Conservation (phyloP, 2,329 filamentous ascomycete species). For the Colletotrichum cordylinicola region DNA sequence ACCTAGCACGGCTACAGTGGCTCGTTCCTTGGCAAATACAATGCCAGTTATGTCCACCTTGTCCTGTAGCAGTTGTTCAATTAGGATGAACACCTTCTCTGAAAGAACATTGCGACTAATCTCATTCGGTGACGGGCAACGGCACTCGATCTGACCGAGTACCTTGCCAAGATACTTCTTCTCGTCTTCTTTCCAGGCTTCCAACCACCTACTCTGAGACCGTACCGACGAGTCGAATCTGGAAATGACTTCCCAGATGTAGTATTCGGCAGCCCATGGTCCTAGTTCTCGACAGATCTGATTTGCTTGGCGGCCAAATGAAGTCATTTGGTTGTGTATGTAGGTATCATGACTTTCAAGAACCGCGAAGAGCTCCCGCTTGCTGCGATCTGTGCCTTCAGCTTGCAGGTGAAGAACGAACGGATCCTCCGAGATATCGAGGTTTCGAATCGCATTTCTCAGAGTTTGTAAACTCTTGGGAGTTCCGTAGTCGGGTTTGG, state of each 20-base stretch:
- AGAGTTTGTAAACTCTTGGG: constrained; percentile 49
- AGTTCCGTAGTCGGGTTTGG: constrained; percentile 26
- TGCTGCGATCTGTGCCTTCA: constrained; percentile 46
- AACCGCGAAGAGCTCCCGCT: constrained; percentile 40
- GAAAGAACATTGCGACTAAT: constrained; percentile 46
- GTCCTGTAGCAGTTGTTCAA: constrained; percentile 53
- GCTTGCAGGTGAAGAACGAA: constrained; percentile 54
- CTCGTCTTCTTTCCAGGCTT: constrained; percentile 54
- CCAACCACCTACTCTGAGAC: constrained; percentile 31
- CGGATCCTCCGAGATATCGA: constrained; percentile 69
- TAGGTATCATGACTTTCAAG: constrained; percentile 54
- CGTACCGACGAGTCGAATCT: constrained; percentile 30
- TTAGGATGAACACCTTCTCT: constrained; percentile 61
- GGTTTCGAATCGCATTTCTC: constrained; percentile 37
- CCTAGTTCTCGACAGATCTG: constrained; percentile 66
- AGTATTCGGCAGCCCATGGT: constrained; percentile 72
- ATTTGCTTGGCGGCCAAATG: constrained; percentile 54
- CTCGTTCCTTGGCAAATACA: constrained; percentile 70
- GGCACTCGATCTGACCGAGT: constrained; percentile 42
- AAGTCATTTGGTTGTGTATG: constrained; percentile 59
- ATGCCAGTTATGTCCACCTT: constrained; percentile 60
- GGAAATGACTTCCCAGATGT: constrained; percentile 57
- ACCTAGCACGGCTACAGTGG: constrained; percentile 64
- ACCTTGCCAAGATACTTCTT: constrained; percentile 59
- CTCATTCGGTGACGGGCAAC: constrained; percentile 21